Base-by-base conservation (phyloP, 805 yeast species). In the Metschnikowia corniflorae region DNA sequence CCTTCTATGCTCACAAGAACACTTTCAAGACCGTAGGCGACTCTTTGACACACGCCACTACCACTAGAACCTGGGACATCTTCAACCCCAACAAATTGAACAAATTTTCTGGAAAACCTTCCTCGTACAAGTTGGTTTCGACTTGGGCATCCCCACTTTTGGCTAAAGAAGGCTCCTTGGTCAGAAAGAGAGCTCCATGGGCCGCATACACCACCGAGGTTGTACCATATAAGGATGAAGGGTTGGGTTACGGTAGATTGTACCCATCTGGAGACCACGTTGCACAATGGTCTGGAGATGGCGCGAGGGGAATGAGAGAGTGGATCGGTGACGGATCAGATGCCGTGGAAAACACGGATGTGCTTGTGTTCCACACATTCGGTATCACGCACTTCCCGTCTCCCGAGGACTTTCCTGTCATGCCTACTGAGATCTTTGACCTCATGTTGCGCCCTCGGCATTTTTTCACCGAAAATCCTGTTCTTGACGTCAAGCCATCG, bases 361-460 rank as follows among this genome's bases (percentile, higher is more conserved):
- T 84, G 43, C 73, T 84, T 35, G 65, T 80, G 52, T 85, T 78
- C 79, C 89, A 84, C 62, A 84, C 91, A 19, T 84, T 85, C 54
- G 93, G 93, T 53, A 77, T 84, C 49, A 79, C 91, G 22, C 94
- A 84, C 59, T 80, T 83, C 76, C 94, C 94, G 42, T 81, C 89
- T 10, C 91, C 93, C 42, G 93, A 84, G 67, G 94, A 84, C 61
- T 84, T 83, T 81, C 93, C 93, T 39, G 75, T 84, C 46, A 84
- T 84, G 93, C 93, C 93, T 31, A 82, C 87, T 33, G 94, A 84
- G 65, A 83, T 86, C 53, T 80, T 84, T 53, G 77, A 82, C 42
- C 68, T 84, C 49, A 67, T 80, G 65, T 68, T 84, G 57, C 76
- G 89, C 61, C 93, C 93, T 50, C 73, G 91, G 58, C 78, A 84